A percentile compares a stretch with the other conserved stretches of the same genome.
Evolutionary conservation across 176 grass and related monocot species (phyloP).

Genomic region (Puccinellia tenuiflora): DNA sequence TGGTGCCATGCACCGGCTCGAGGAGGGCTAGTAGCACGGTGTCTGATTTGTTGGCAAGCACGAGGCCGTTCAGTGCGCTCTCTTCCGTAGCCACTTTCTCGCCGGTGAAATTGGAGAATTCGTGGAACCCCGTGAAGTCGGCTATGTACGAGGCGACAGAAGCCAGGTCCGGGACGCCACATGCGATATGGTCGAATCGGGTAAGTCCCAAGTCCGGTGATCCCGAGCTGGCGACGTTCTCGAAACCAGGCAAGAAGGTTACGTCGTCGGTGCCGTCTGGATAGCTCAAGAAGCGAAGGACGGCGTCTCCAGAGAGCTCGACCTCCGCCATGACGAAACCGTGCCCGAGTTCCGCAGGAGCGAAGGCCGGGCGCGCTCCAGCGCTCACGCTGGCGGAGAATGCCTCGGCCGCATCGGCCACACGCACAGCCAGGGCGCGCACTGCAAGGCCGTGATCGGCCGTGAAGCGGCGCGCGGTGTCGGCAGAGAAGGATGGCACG

Average conservation of each 20-base stretch:
- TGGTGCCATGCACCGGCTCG: constrained; percentile 85
- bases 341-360: constrained; percentile 44
- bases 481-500: constrained; percentile 55
- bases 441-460: constrained; percentile 64
- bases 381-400: constrained; percentile 56
- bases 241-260: constrained; percentile 68
- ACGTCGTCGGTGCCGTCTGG: background rate
- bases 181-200: constrained; percentile 75
- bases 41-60: constrained; percentile 80
- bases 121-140: constrained; percentile 81
- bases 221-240: background rate
- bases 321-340: constrained; percentile 76
- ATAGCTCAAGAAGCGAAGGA: constrained; percentile 66
- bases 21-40: constrained; percentile 63
- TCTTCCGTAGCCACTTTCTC: constrained; percentile 72
- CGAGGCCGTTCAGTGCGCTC: constrained; percentile 77
- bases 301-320: constrained; percentile 64
- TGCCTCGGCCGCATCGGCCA: constrained; percentile 56
- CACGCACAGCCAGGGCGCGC: constrained; percentile 57
- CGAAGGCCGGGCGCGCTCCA: constrained; percentile 59
- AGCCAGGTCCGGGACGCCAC: constrained; percentile 64
- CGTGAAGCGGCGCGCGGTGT: constrained; percentile 36
- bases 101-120: constrained; percentile 72
- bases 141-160: constrained; percentile 38
- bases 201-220: constrained; percentile 43